phyloP scores from a whole-genome alignment of 805 yeast genomes.

The Kodamaea kaohsiungensis region DNA sequence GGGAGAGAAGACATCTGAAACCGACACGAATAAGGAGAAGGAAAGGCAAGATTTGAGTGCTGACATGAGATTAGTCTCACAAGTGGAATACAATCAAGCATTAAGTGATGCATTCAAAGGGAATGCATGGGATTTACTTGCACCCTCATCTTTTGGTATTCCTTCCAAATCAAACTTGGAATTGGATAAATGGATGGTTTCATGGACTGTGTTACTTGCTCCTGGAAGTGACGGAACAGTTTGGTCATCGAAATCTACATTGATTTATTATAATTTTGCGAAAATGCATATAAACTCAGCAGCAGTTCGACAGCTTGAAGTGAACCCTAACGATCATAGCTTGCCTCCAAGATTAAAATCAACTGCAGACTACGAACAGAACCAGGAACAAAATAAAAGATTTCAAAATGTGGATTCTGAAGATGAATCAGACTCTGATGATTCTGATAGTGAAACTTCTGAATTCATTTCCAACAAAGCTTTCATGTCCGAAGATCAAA shows the following conservation, averaged over 20 bases:
- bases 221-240: constrained; percentile 55
- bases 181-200: constrained; percentile 77
- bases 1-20: neutral
- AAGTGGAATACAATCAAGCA: constrained; percentile 68
- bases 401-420: constrained; percentile 10
- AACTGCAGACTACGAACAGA: constrained; percentile 5
- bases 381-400: neutral
- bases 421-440: constrained; percentile 14
- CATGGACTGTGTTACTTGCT: constrained; percentile 70
- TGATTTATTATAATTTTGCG: constrained; percentile 72
- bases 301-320: constrained; percentile 45
- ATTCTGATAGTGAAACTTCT: constrained; percentile 18
- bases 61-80: constrained; percentile 63
- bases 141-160: constrained; percentile 63
- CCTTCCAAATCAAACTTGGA: constrained; percentile 69
- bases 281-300: constrained; percentile 67
- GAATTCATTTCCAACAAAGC: constrained; percentile 36
- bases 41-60: constrained; percentile 18
- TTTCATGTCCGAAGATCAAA: constrained; percentile 33
- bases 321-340: constrained; percentile 26
- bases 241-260: constrained; percentile 71
- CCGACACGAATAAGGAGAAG: neutral
- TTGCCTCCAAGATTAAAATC: constrained; percentile 36
- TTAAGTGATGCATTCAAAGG: constrained; percentile 56
- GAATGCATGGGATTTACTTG: constrained; percentile 59